Base-by-base conservation (phyloP, 2,329 filamentous ascomycete species). In the Penicillium sp. region DNA sequence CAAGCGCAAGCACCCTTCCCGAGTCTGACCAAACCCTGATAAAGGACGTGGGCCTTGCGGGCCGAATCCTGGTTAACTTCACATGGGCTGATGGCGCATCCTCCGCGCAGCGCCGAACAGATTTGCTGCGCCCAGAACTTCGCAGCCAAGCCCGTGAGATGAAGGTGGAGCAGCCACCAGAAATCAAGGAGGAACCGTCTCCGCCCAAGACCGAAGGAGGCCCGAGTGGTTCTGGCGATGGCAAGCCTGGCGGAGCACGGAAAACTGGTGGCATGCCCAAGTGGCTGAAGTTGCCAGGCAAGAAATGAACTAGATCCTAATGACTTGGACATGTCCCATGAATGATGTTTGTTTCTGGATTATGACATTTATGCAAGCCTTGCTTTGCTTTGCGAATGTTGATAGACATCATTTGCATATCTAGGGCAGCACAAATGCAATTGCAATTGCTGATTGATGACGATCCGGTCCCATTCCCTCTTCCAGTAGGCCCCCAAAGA, bases 41-140 rank as follows among this genome's bases (percentile, higher is more conserved):
- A 49, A 77, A 79, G 44, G 82, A 85, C 49, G 79, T 95, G 58
- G 82, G 84, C 12, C 80, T 96, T 54, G 79, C 78, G 3, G 83
- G 84, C 6, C 79, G 82, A 29, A 84, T 91, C 28, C 74, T 95
- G 7, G 74, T 96, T 38, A 92, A 86, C 52, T 80, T 95, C 53
- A 72, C 83, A 1, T 95, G 89, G 88, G 81, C 83, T 18, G 79
- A 84, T 41, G 75, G 69, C 32, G 86, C 84, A 1, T 75, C 79
- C n/a, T 62, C 72, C 1, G 72, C 77, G 9, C 62, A 62, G 51
- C 78, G 77, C 42, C 62, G 58, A 27, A 72, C 71, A 23, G 73
- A 79, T 13, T 82, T 87, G 45, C 69, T 93, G 49, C 84, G 81
- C 54, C 67, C 73, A 37, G 79, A 81, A 24, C 76, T 85, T 45